A percentile compares a stretch with the other conserved stretches of the same genome.
phyloP scores from a whole-genome alignment of 805 yeast genomes.

The Hanseniaspora jakobsenii region DNA sequence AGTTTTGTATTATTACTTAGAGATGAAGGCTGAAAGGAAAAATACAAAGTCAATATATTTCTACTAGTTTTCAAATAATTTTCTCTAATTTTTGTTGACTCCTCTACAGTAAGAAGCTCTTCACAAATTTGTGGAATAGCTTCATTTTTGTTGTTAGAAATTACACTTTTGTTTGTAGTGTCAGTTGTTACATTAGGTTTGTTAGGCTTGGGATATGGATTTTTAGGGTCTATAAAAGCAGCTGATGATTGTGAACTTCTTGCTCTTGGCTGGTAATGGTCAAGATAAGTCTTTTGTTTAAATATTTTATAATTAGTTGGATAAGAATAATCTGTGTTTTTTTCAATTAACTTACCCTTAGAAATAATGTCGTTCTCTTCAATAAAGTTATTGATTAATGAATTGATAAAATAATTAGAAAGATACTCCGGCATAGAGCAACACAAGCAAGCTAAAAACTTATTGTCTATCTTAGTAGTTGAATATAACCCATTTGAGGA shows the following conservation, averaged over 20 bases:
- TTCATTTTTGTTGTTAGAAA: too few species aligned
- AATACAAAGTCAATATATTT: constrained; percentile 11
- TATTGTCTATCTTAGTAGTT: constrained; percentile 37
- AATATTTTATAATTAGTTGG: constrained; percentile 2
- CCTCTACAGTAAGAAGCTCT: constrained; percentile 12
- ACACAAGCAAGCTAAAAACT: constrained; percentile 46
- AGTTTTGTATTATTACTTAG: constrained; percentile 2
- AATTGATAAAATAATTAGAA: constrained; percentile 45
- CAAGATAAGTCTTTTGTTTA: not conserved
- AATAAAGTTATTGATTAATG: constrained; percentile 47
- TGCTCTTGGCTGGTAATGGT: not conserved
- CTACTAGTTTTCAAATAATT: constrained; percentile 5
- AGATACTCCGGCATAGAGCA: constrained; percentile 39
- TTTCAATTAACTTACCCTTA: not conserved
- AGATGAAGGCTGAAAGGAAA: constrained; percentile 7
- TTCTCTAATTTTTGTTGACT: constrained; percentile 9
- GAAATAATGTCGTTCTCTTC: constrained; percentile 10
- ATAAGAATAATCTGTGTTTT: not conserved
- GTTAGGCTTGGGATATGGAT: too few species aligned
- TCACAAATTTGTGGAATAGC: constrained; percentile 3
- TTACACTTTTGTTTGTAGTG: too few species aligned
- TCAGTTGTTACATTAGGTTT: too few species aligned
- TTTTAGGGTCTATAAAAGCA: not conserved
- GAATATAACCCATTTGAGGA: constrained; percentile 51
- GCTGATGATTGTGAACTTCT: not conserved